phyloP scores from a whole-genome alignment of 805 yeast genomes.

The Candida qinlingensis region DNA sequence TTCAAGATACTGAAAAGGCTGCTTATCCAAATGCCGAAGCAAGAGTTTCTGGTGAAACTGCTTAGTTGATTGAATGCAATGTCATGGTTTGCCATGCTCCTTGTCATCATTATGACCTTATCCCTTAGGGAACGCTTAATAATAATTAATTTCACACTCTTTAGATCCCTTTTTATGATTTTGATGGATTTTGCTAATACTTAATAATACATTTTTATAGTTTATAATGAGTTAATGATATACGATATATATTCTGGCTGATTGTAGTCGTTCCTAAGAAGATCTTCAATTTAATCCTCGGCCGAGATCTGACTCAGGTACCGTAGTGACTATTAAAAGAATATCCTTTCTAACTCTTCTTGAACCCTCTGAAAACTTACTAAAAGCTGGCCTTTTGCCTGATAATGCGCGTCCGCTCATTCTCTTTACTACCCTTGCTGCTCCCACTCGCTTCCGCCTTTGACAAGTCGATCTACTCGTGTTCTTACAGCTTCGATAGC shows the following conservation, averaged over 20 bases:
- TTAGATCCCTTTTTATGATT: no score
- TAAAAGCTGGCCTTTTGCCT: not conserved
- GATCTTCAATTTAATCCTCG: no score
- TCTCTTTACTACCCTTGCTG: not conserved
- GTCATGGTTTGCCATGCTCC: not conserved
- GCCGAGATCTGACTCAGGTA: no score
- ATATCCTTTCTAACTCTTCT: no score
- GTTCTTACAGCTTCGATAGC: not conserved
- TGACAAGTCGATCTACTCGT: not conserved
- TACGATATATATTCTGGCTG: not conserved
- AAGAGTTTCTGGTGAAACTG: slow-evolving; percentile 5
- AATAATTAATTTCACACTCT: no score
- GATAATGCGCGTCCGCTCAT: not conserved
- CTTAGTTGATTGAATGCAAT: not conserved
- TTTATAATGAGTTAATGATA: not conserved
- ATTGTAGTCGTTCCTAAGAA: no score
- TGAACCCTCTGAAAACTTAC: not conserved
- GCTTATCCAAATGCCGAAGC: not conserved
- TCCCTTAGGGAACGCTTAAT: not conserved
- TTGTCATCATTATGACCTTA: not conserved
- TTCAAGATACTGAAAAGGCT: slow-evolving; percentile 14
- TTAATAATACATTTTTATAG: not conserved
- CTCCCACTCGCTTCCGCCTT: not conserved
- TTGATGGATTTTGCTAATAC: not conserved
- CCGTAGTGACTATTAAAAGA: no score